A percentile compares a stretch with the other conserved stretches of the same genome.
These are phyloP conservation scores for Taphrina deformans DNA, from an alignment of 1,139 yeast genomes.

Conservation along the genomic window DNA sequence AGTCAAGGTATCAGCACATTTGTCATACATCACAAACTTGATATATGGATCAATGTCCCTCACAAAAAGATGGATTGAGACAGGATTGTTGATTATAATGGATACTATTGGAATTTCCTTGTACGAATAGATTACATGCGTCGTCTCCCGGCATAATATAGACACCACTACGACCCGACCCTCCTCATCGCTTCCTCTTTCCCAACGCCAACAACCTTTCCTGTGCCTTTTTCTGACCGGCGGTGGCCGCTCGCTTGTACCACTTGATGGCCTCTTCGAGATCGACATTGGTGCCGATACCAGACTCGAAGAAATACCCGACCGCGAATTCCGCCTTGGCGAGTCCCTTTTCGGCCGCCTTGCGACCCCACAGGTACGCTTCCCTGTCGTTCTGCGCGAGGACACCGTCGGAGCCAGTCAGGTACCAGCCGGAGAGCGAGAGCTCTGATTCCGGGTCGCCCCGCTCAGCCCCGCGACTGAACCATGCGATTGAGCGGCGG, in stretches of 20 bases:
- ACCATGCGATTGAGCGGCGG: slow-evolving; percentile 83
- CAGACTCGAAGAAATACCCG: slow-evolving; percentile 79
- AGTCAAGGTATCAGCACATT: too few species aligned
- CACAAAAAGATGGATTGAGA: too few species aligned
- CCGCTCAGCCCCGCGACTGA: slow-evolving; percentile 55
- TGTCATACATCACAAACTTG: not conserved
- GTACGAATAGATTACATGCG: not conserved
- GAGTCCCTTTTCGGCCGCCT: slow-evolving; percentile 72
- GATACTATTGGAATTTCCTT: not conserved
- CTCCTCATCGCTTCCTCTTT: slow-evolving; percentile 20
- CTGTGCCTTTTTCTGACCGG: slow-evolving; percentile 36
- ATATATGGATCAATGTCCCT: too few species aligned
- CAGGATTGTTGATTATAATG: not conserved
- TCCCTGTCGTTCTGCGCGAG: slow-evolving; percentile 70
- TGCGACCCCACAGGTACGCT: slow-evolving; percentile 86
- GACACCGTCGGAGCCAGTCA: slow-evolving; percentile 74
- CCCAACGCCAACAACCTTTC: slow-evolving; percentile 34
- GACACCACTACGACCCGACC: not conserved
- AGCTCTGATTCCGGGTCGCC: slow-evolving; percentile 87
- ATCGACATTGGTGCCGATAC: slow-evolving; percentile 62
- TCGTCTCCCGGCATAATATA: not conserved
- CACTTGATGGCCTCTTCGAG: slow-evolving; percentile 54
- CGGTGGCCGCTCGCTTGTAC: slow-evolving; percentile 58
- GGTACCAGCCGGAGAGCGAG: slow-evolving; percentile 88
- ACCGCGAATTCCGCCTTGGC: slow-evolving; percentile 79